These are phyloP conservation scores for Incumbomyces delicatus DNA, from an alignment of 2,329 filamentous ascomycete genomes.

Conservation along the genomic window DNA sequence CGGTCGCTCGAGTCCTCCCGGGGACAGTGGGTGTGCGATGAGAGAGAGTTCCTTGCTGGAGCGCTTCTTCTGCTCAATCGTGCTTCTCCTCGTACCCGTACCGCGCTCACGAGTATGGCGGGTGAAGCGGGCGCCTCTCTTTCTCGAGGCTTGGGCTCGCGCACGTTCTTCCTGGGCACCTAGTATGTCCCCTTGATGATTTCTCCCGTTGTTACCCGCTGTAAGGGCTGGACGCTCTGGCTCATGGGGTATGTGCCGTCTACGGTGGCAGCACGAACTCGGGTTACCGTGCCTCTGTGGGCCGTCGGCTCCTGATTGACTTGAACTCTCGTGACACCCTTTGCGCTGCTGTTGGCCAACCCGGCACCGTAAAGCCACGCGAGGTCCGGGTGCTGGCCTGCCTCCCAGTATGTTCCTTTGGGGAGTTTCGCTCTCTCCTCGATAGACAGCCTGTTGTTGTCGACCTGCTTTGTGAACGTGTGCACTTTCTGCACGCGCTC, in stretches of 20 bases:
- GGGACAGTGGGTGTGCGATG: too few species aligned
- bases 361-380: constrained; percentile 5
- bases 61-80: too few species aligned
- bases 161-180: too few species aligned
- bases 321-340: constrained; percentile 5
- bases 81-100: too few species aligned
- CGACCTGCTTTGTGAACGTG: constrained; percentile 31
- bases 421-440: constrained; percentile 1
- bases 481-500: constrained; percentile 39
- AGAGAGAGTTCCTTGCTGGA: too few species aligned
- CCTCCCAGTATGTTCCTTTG: constrained; percentile 3
- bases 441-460: constrained; percentile 1
- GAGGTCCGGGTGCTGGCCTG: constrained; percentile 4
- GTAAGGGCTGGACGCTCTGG: not conserved
- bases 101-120: too few species aligned
- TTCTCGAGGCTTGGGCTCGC: too few species aligned
- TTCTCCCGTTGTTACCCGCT: too few species aligned
- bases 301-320: not conserved
- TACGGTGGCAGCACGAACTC: constrained; percentile 3
- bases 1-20: too few species aligned
- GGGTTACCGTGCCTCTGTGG: not conserved
- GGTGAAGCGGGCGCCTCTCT: too few species aligned
- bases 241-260: not conserved
- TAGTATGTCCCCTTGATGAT: too few species aligned
- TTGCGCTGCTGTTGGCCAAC: constrained; percentile 2